Evolutionary conservation across 169 alveolate genomes (phyloP).

Genomic region (Plasmodium billcollinsi): DNA sequence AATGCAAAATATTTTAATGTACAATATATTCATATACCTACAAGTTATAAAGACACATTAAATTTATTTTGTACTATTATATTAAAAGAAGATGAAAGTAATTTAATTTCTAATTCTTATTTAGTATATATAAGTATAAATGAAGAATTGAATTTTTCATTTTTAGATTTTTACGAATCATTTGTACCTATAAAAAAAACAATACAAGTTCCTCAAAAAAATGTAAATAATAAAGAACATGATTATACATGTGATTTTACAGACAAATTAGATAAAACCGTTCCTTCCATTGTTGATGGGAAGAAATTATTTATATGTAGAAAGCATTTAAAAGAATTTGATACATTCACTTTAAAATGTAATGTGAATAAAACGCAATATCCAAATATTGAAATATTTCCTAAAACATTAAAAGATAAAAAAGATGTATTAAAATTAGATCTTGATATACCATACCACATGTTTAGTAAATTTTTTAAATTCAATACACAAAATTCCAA

Average conservation of each 20-base stretch:
- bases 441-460: conserved; percentile 9
- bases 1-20: conserved; percentile 32
- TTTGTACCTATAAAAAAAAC: conserved; percentile 25
- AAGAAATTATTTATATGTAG: conserved; percentile 49
- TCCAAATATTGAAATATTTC: conserved; percentile 21
- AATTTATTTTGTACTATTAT: conserved; percentile 29
- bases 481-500: background rate
- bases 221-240: background rate
- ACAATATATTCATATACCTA: conserved; percentile 32
- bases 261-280: conserved; percentile 8
- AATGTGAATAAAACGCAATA: background rate
- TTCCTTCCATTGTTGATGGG: background rate
- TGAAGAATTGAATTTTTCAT: conserved; percentile 41
- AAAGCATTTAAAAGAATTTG: conserved; percentile 58
- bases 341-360: conserved; percentile 35
- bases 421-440: conserved; percentile 17
- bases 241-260: conserved; percentile 58
- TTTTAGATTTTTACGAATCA: conserved; percentile 22
- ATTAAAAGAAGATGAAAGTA: background rate
- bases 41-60: conserved; percentile 5
- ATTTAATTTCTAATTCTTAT: background rate
- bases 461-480: conserved; percentile 16
- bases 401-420: conserved; percentile 10
- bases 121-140: conserved; percentile 52
- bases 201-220: conserved; percentile 7